Percentiles rank a stretch among this genome's conserved stretches.
Conservation (phyloP, 108 stramenopile species). For the Seminavis robusta region DNA sequence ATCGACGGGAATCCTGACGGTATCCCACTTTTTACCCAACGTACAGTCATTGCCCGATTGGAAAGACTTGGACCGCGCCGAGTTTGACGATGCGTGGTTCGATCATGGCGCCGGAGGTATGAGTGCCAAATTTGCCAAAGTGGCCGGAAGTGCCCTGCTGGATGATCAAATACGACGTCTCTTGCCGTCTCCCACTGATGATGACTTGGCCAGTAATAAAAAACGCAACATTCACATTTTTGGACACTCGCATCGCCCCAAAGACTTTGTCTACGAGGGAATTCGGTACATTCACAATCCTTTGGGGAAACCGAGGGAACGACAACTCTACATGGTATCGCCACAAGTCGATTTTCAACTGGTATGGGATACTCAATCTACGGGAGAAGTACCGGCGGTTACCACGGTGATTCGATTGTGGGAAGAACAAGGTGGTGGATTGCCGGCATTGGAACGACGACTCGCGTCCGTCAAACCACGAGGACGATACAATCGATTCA, state of each 20-base stretch:
- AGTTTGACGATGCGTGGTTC: conserved; percentile 44
- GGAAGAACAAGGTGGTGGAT: conserved; percentile 59
- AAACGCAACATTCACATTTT: conserved; percentile 44
- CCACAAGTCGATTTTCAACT: conserved; percentile 43
- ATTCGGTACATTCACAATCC: conserved; percentile 67
- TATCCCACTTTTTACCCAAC: conserved; percentile 61
- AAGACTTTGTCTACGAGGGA: conserved; percentile 51
- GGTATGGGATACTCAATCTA: conserved; percentile 25
- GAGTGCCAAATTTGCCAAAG: conserved; percentile 65
- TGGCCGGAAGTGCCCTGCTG: conserved; percentile 41
- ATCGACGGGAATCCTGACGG: conserved; percentile 27
- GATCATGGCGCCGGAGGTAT: conserved; percentile 52
- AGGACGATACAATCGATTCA: too few relatives aligned
- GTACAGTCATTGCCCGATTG: conserved; percentile 56
- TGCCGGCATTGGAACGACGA: conserved; percentile 25
- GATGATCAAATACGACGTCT: conserved; percentile 54
- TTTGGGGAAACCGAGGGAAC: conserved; percentile 54
- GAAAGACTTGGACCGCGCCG: conserved; percentile 25
- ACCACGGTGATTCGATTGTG: conserved; percentile 45
- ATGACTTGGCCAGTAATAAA: background rate
- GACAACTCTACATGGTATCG: conserved; percentile 45
- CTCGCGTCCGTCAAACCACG: too few relatives aligned
- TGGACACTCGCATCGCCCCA: conserved; percentile 67
- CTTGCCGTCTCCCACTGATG: background rate
- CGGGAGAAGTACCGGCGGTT: conserved; percentile 15